Evolutionary conservation across 1,284 basidiomycete genomes (phyloP).

Genomic region (Fomitiporia mediterranea): DNA sequence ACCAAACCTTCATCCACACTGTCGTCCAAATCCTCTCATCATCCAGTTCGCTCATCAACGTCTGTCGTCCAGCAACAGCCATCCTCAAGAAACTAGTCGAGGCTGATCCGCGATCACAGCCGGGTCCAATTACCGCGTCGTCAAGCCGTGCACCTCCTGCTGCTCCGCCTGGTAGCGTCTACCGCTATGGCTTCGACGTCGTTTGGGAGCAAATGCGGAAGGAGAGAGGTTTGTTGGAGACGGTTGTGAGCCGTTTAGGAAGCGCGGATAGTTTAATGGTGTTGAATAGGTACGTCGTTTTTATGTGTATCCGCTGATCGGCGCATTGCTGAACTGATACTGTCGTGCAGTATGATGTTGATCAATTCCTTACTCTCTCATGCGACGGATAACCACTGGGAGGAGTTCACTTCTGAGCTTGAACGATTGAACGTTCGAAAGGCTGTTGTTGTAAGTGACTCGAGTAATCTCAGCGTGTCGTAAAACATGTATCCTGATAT

Average conservation of each 20-base stretch:
- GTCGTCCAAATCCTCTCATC: conserved; percentile 82
- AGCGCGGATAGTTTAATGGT: conserved; percentile 83
- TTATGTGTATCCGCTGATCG: not conserved
- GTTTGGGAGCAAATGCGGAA: conserved; percentile 79
- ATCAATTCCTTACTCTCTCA: conserved; percentile 85
- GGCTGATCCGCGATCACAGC: conserved; percentile 64
- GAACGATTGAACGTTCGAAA: conserved; percentile 79
- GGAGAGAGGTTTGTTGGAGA: conserved; percentile 62
- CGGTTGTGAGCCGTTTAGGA: conserved; percentile 73
- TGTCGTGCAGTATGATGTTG: conserved; percentile 66
- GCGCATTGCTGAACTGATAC: conserved; percentile 3
- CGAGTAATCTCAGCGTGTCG: too few species aligned
- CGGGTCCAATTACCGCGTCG: conserved; percentile 51
- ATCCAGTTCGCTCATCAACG: conserved; percentile 79
- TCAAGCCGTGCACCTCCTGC: conserved; percentile 54
- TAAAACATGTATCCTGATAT: too few species aligned
- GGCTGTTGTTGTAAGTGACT: conserved; percentile 71
- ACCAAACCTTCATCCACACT: conserved; percentile 67
- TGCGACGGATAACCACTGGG: conserved; percentile 72
- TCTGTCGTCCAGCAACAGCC: conserved; percentile 94
- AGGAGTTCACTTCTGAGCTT: conserved; percentile 71
- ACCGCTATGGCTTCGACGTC: conserved; percentile 78
- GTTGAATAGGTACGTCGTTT: conserved; percentile 64
- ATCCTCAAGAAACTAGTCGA: conserved; percentile 87
- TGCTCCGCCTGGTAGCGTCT: conserved; percentile 60